Conservation (phyloP, 176 grass and related monocot genomes). For the Phoenix dactylifera region DNA sequence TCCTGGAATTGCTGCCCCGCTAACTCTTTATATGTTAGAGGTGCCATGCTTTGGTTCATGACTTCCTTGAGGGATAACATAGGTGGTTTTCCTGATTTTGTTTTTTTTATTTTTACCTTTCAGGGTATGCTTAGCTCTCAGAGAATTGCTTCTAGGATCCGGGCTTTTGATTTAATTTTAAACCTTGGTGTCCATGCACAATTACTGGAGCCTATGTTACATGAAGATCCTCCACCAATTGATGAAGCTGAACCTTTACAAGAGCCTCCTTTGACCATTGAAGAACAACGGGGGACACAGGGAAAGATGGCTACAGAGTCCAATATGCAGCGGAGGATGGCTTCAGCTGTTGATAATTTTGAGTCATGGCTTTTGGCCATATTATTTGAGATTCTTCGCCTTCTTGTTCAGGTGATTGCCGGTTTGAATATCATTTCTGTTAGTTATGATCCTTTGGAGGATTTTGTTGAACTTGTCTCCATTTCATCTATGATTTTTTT, state of each 20-base stretch:
- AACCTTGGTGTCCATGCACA: slow-evolving; percentile 94
- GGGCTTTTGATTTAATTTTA: slow-evolving; percentile 93
- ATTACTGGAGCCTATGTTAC: slow-evolving; percentile 83
- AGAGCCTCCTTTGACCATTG: slow-evolving; percentile 49
- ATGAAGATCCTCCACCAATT: slow-evolving; percentile 49
- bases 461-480: no score
- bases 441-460: no score
- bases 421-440: no score
- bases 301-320: slow-evolving; percentile 31
- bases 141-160: slow-evolving; percentile 63
- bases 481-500: no score
- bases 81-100: slow-evolving; percentile 21
- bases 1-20: slow-evolving; percentile 61
- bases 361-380: slow-evolving; percentile 93
- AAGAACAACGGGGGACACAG: slow-evolving; percentile 41
- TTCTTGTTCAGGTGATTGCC: slow-evolving; percentile 77
- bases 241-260: slow-evolving; percentile 49
- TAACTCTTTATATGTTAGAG: slow-evolving; percentile 99
- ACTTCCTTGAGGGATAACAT: slow-evolving; percentile 1
- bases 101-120: slow-evolving; percentile 4
- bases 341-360: slow-evolving; percentile 75
- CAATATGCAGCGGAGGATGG: slow-evolving; percentile 36
- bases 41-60: slow-evolving; percentile 20
- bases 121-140: slow-evolving; percentile 90
- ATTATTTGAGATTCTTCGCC: slow-evolving; percentile 82